Evolutionary conservation across 2,329 filamentous ascomycete species (phyloP).

Genomic region (Orbilia javanica): DNA sequence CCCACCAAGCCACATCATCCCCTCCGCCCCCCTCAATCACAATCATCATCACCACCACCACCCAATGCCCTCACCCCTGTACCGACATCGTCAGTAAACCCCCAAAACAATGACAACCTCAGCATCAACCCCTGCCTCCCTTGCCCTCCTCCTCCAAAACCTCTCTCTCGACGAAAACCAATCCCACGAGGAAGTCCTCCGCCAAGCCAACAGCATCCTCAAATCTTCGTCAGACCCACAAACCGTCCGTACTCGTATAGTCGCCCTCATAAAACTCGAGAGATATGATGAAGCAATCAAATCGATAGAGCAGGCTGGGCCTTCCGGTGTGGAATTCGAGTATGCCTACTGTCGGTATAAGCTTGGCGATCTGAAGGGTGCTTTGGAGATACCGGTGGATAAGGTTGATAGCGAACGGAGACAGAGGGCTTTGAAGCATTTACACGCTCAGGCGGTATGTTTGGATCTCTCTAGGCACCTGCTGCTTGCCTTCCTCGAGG

Average conservation of each 20-base stretch:
- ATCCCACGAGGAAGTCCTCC: conserved; percentile 81
- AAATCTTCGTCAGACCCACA: conserved; percentile 73
- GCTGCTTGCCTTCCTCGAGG: background rate
- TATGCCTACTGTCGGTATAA: conserved; percentile 88
- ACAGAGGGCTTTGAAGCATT: conserved; percentile 68
- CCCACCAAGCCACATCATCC: background rate
- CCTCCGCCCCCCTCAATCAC: background rate
- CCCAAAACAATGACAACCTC: conserved; percentile 56
- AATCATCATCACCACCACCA: background rate
- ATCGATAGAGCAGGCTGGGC: conserved; percentile 73
- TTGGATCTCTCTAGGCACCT: background rate
- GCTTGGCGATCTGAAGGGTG: conserved; percentile 76
- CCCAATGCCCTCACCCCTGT: conserved; percentile 5
- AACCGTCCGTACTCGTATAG: conserved; percentile 77
- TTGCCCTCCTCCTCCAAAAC: conserved; percentile 60
- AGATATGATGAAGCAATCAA: conserved; percentile 82
- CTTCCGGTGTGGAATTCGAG: conserved; percentile 75
- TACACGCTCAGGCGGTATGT: conserved; percentile 69
- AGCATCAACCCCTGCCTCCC: conserved; percentile 60
- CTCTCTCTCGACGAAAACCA: conserved; percentile 59
- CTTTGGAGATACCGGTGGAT: conserved; percentile 67
- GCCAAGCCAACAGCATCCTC: conserved; percentile 73
- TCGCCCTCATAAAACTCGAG: conserved; percentile 84
- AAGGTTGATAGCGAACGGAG: conserved; percentile 51
- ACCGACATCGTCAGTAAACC: too few relatives aligned